Evolutionary conservation across 306 rosid genomes (phyloP).

Genomic region (Benincasa hispida): DNA sequence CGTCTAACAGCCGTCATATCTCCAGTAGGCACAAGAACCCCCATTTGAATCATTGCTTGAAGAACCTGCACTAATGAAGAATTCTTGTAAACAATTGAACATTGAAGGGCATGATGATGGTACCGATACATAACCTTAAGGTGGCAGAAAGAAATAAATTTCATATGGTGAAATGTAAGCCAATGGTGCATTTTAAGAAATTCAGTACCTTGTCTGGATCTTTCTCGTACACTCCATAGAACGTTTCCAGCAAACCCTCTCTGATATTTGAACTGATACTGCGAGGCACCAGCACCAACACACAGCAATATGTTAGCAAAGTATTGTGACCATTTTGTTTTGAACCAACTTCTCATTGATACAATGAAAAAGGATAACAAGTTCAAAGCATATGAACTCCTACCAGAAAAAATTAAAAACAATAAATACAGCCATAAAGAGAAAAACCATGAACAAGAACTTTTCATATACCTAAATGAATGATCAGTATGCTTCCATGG

Average conservation of each 20-base stretch:
- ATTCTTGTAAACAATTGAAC: slow-evolving; percentile 18
- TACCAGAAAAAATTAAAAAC: too few relatives aligned
- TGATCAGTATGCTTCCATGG: too few relatives aligned
- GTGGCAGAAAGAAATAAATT: background rate
- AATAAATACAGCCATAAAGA: too few relatives aligned
- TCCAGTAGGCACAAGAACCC: slow-evolving; percentile 99
- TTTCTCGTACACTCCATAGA: slow-evolving; percentile 95
- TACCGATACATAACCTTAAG: background rate
- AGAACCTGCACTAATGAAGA: slow-evolving; percentile 56
- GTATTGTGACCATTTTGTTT: background rate
- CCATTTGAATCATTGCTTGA: slow-evolving; percentile 97
- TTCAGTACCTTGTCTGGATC: slow-evolving; percentile 76
- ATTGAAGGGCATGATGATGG: background rate
- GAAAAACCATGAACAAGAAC: too few relatives aligned
- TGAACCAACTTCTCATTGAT: too few relatives aligned
- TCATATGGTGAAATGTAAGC: background rate
- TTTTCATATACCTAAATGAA: too few relatives aligned
- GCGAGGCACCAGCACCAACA: slow-evolving; percentile 21
- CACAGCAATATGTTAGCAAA: slow-evolving; percentile 15
- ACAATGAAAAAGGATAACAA: too few relatives aligned
- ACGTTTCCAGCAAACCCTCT: slow-evolving; percentile 86
- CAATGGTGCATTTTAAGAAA: background rate
- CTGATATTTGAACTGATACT: slow-evolving; percentile 91
- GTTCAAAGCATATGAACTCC: too few relatives aligned
- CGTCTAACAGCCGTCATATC: slow-evolving; percentile 97